These are phyloP conservation scores for Ramaria sp. DNA, from an alignment of 768 basidiomycete species.

Conservation along the genomic window DNA sequence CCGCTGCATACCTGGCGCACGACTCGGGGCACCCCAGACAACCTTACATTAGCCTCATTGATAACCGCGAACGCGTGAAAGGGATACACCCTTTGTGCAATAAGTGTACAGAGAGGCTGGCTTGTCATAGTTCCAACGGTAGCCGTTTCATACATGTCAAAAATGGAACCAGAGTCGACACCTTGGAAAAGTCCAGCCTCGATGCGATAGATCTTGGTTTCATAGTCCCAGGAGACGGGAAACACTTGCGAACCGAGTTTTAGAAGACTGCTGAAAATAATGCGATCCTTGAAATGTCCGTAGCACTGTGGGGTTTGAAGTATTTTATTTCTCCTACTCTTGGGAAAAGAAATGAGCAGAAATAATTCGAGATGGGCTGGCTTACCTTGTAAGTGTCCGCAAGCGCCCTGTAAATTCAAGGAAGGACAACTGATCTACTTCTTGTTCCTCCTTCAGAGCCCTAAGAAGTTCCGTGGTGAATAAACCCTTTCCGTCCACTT, in stretches of 20 bases:
- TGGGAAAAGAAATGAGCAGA: background rate
- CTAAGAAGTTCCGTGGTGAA: conserved; percentile 49
- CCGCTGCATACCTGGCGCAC: background rate
- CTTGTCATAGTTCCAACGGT: background rate
- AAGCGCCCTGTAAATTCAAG: conserved; percentile 26
- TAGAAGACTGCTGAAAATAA: background rate
- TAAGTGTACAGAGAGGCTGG: background rate
- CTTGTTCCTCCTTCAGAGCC: conserved; percentile 30
- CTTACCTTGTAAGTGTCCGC: background rate
- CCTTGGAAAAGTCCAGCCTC: too few relatives aligned
- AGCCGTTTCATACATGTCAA: background rate
- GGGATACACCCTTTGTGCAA: background rate
- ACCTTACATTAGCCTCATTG: background rate
- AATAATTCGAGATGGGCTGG: background rate
- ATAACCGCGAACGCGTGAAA: background rate
- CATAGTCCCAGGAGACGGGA: background rate
- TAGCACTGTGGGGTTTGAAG: background rate
- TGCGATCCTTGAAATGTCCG: background rate
- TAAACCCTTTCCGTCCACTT: conserved; percentile 51
- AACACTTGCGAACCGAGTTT: background rate
- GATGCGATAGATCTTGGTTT: background rate
- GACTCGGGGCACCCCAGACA: background rate
- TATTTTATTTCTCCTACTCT: too few relatives aligned
- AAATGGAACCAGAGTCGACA: background rate
- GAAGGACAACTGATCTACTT: conserved; percentile 47